phyloP scores from a whole-genome alignment of 2,329 filamentous ascomycete species.

The Claviceps purpurea region DNA sequence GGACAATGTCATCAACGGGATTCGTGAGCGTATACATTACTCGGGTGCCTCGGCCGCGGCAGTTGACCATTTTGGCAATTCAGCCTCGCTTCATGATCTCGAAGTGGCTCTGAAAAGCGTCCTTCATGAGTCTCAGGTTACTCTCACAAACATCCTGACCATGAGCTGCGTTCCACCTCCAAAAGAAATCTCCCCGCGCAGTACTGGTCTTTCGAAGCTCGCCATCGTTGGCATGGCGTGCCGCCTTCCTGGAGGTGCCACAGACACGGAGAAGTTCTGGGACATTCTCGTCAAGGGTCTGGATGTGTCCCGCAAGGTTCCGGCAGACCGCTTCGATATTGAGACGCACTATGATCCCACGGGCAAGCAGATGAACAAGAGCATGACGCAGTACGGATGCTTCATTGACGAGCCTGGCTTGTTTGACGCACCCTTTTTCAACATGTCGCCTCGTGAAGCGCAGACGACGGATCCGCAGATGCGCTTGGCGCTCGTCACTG shows the following conservation, averaged over 20 bases:
- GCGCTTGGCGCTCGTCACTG: slow-evolving; percentile 55
- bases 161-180: background rate
- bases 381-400: slow-evolving; percentile 53
- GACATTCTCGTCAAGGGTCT: slow-evolving; percentile 20
- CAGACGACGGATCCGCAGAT: slow-evolving; percentile 63
- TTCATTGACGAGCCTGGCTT: slow-evolving; percentile 54
- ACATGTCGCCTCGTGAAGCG: slow-evolving; percentile 64
- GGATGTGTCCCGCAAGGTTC: slow-evolving; percentile 48
- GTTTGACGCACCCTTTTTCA: slow-evolving; percentile 67
- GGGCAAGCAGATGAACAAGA: slow-evolving; percentile 53
- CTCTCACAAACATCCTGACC: background rate
- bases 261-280: slow-evolving; percentile 16
- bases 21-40: background rate
- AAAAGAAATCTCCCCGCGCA: background rate
- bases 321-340: slow-evolving; percentile 50
- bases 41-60: background rate
- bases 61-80: slow-evolving; percentile 1
- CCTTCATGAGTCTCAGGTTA: background rate
- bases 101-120: background rate
- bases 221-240: slow-evolving; percentile 60
- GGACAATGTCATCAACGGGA: slow-evolving; percentile 6
- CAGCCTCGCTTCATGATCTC: slow-evolving; percentile 1
- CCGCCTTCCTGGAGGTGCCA: slow-evolving; percentile 29
- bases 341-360: slow-evolving; percentile 52
- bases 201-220: slow-evolving; percentile 39